These are phyloP conservation scores for Ceratobasidium sp. DNA, from an alignment of 1,284 basidiomycete species.

Conservation along the genomic window DNA sequence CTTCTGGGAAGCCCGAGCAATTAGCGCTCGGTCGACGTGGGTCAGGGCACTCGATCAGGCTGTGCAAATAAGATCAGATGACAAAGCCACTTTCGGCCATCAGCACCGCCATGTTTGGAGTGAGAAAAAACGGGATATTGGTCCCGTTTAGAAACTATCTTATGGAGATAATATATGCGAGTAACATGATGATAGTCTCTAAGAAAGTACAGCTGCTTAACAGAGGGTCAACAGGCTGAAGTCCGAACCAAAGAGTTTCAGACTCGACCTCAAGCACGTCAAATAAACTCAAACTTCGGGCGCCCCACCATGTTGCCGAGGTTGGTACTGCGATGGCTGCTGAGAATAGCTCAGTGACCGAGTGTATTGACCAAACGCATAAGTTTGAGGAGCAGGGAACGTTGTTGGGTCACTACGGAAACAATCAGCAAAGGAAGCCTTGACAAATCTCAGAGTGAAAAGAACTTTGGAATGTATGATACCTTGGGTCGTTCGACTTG, in stretches of 20 bases:
- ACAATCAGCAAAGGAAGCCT: background rate
- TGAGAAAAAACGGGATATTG: background rate
- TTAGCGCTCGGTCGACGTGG: conserved; percentile 6
- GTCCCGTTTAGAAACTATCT: background rate
- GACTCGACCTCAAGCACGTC: background rate
- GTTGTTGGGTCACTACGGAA: conserved; percentile 11
- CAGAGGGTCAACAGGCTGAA: too few relatives aligned
- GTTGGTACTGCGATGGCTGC: conserved; percentile 11
- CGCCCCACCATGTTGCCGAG: conserved; percentile 34
- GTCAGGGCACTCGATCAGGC: background rate
- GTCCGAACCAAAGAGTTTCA: background rate
- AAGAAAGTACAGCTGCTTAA: too few relatives aligned
- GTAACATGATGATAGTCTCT: background rate
- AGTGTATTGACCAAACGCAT: conserved; percentile 21
- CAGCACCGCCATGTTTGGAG: conserved; percentile 2
- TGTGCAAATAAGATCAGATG: background rate
- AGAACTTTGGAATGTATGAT: background rate
- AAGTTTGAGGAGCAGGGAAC: background rate
- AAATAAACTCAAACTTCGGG: conserved; percentile 27
- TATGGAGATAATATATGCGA: background rate
- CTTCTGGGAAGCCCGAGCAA: conserved; percentile 1
- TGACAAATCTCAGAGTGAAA: background rate
- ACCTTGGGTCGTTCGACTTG: conserved; percentile 44
- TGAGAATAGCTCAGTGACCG: conserved; percentile 21
- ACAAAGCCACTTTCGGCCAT: background rate